A percentile compares a stretch with the other conserved stretches of the same genome.
These are phyloP conservation scores for Candida xiaguanensis DNA, from an alignment of 805 yeast species.

Conservation along the genomic window DNA sequence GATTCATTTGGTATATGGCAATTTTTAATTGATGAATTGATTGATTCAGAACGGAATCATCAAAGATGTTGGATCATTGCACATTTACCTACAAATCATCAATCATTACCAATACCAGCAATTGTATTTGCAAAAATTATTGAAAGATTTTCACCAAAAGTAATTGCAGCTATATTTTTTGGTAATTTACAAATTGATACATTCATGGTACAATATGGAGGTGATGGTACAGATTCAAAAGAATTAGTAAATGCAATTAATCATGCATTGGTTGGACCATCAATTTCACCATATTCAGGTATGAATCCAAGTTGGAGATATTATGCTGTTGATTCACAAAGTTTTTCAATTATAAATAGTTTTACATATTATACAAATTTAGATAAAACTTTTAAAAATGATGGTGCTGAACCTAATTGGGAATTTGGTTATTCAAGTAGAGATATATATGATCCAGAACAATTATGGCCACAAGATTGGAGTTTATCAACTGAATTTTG, in stretches of 20 bases:
- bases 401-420: conserved; percentile 61
- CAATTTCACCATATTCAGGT: conserved; percentile 58
- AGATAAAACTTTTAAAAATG: conserved; percentile 51
- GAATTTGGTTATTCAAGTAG: conserved; percentile 62
- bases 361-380: conserved; percentile 57
- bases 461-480: conserved; percentile 53
- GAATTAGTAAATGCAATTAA: conserved; percentile 43
- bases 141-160: conserved; percentile 64
- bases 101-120: conserved; percentile 60
- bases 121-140: conserved; percentile 53
- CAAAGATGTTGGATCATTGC: conserved; percentile 73
- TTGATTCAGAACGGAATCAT: conserved; percentile 53
- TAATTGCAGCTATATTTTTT: conserved; percentile 65
- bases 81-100: conserved; percentile 59
- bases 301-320: conserved; percentile 73
- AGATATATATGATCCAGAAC: conserved; percentile 47
- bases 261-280: conserved; percentile 63
- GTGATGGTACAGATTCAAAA: conserved; percentile 32
- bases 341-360: conserved; percentile 59
- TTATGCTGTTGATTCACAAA: conserved; percentile 59
- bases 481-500: conserved; percentile 70
- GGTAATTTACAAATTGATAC: conserved; percentile 74
- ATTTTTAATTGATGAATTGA: conserved; percentile 58
- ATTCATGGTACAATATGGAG: conserved; percentile 54
- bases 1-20: conserved; percentile 63